Base-by-base conservation (phyloP, 2,329 filamentous ascomycete genomes). In the Penicillium sp. region DNA sequence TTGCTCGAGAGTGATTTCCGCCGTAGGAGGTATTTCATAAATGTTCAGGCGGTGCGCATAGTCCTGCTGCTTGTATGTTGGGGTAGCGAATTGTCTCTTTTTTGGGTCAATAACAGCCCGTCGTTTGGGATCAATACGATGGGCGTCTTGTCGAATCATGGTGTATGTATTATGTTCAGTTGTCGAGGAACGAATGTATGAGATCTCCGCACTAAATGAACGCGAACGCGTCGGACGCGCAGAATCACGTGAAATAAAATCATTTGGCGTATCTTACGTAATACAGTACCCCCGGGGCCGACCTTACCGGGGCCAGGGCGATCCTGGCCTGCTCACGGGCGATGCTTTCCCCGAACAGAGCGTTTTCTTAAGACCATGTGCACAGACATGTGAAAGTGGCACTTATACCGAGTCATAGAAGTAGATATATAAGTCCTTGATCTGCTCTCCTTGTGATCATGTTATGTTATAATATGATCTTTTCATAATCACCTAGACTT, bases 1-100 rank as follows among this genome's bases (percentile, higher is more conserved):
- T 66, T 98, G 84, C 66, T 98, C 93, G 37, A 98, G 82, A 0
- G 88, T 95, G 60, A 98, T 93, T 65, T 98, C 93, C 42, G 87
- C 86, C 0, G 89, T 96, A 0, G 93, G 93, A 40, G 93, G 87
- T 24, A 84, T 78, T 38, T 82, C 75, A 73, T 98, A 98, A 71
- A 96, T 91, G 75, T 94, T 98, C 63, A 98, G 80, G 49, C 90
- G 85, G 69, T 91, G 79, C 13, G 84, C 82, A 67, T 97, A 98
- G 38, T 85, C 77, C 49, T 84, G 78, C 57, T 88, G 82, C 68
- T 87, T 84, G 75, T 83, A 95, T 48, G 78, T 75, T 17, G 88
- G 80, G 19, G 82, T 77, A 50, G 85, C 85, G 65, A 96, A 96
- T 68, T 95, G 90, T 66, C 83, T 85, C 72, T 89, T 94, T 63